These are phyloP conservation scores for Isabelozyma pseudorhagii DNA, from an alignment of 805 yeast genomes.

Conservation along the genomic window DNA sequence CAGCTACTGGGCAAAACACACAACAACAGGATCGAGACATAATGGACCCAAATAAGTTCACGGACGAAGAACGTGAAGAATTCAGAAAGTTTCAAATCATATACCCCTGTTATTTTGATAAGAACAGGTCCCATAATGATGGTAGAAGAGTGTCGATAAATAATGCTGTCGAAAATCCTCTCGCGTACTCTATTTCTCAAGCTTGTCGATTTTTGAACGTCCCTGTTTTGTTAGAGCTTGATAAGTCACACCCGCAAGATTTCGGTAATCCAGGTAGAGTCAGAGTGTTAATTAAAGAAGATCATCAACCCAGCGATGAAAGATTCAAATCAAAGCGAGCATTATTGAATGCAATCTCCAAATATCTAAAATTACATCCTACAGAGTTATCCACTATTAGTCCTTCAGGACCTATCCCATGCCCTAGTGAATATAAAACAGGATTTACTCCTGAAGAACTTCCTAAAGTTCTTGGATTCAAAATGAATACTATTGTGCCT, in stretches of 20 bases:
- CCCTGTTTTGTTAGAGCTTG: conserved; percentile 62
- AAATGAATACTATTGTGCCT: conserved; percentile 87
- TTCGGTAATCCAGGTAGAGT: conserved; percentile 98
- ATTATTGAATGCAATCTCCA: conserved; percentile 56
- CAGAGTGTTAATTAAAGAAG: conserved; percentile 59
- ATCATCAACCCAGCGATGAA: conserved; percentile 42
- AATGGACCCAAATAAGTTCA: conserved; percentile 32
- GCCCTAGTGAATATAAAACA: conserved; percentile 58
- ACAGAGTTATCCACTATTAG: conserved; percentile 61
- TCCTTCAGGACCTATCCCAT: conserved; percentile 50
- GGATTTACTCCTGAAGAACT: conserved; percentile 54
- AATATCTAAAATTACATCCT: conserved; percentile 62
- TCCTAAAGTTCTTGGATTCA: conserved; percentile 83
- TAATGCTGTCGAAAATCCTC: conserved; percentile 80
- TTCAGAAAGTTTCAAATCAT: conserved; percentile 68
- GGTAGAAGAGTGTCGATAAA: conserved; percentile 77
- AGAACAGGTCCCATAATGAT: conserved; percentile 64
- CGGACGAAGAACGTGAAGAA: conserved; percentile 59
- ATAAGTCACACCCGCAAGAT: conserved; percentile 92
- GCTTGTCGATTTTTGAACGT: conserved; percentile 50
- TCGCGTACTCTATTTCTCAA: conserved; percentile 78
- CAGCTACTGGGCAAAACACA: conserved; percentile 4
- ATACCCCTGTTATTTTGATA: conserved; percentile 93
- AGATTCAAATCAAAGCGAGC: conserved; percentile 53
- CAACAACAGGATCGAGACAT: conserved; percentile 16